These are phyloP conservation scores for Colletotrichum higginsianum DNA, from an alignment of 2,329 filamentous ascomycete species.

Conservation along the genomic window DNA sequence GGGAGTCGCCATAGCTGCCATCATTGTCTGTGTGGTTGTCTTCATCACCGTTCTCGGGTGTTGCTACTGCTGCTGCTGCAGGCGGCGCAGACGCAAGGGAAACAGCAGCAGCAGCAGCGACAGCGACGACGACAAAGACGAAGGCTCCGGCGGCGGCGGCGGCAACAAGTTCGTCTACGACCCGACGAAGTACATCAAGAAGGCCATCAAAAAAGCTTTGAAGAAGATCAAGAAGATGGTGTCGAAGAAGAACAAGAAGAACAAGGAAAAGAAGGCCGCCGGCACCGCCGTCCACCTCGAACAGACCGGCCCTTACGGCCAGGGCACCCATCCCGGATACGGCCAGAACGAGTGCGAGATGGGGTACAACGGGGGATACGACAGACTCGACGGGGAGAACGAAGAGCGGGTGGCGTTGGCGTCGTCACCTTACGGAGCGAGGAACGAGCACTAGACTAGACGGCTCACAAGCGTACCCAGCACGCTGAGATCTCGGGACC, in stretches of 20 bases:
- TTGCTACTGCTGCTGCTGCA: slow-evolving; percentile 29
- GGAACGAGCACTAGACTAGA: neutral
- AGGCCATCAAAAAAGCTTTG: slow-evolving; percentile 21
- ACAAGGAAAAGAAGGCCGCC: neutral
- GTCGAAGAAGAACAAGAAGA: slow-evolving; percentile 26
- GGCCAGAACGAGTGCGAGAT: slow-evolving; percentile 15
- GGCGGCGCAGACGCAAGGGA: slow-evolving; percentile 18
- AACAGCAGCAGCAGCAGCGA: neutral
- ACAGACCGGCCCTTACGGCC: neutral
- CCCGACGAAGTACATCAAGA: slow-evolving; percentile 29
- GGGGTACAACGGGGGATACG: slow-evolving; percentile 22
- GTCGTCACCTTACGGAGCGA: slow-evolving; percentile 11
- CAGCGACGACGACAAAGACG: neutral
- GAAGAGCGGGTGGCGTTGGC: slow-evolving; percentile 26
- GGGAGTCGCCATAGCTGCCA: slow-evolving; percentile 8
- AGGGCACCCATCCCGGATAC: slow-evolving; percentile 28
- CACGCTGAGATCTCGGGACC: too few relatives aligned
- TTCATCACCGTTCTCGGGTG: neutral
- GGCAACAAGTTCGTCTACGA: slow-evolving; percentile 9
- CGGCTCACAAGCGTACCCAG: too few relatives aligned
- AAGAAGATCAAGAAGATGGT: slow-evolving; percentile 40
- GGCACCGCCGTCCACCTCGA: neutral
- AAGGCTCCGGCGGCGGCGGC: neutral
- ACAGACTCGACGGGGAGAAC: neutral
- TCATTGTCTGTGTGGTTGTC: neutral